Percentiles rank a stretch among this genome's conserved stretches.
Conservation (phyloP, 1,284 basidiomycete genomes). For the Jaminaea rosea region DNA sequence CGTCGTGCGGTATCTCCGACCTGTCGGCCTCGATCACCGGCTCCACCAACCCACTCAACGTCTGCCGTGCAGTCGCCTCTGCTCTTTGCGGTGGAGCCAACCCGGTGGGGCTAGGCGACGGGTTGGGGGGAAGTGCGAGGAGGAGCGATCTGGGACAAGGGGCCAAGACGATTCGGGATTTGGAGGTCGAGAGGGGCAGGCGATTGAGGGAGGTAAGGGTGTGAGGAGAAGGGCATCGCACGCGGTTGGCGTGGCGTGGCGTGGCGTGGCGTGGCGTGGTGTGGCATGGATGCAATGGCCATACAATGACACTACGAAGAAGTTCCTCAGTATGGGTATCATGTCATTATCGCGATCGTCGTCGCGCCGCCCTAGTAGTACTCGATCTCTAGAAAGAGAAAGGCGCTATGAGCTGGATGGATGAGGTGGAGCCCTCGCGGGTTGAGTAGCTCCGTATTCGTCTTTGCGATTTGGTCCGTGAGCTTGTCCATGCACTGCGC, state of each 20-base stretch:
- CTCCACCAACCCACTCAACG: slow-evolving; percentile 68
- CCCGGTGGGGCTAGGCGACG: slow-evolving; percentile 40
- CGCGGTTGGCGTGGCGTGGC: neutral
- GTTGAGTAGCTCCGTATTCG: slow-evolving; percentile 66
- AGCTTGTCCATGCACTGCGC: too few species aligned
- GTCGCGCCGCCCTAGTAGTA: too few species aligned
- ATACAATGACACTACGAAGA: too few species aligned
- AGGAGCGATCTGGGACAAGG: slow-evolving; percentile 41
- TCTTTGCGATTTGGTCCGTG: slow-evolving; percentile 55
- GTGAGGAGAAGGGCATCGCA: neutral
- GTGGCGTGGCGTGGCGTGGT: neutral
- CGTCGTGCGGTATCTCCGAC: slow-evolving; percentile 89
- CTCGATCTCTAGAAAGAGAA: slow-evolving; percentile 57
- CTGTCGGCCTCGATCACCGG: slow-evolving; percentile 88
- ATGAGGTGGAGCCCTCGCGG: slow-evolving; percentile 69
- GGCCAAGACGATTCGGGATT: slow-evolving; percentile 16
- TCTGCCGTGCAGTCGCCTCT: slow-evolving; percentile 51
- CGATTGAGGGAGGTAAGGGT: slow-evolving; percentile 3
- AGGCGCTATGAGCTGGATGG: slow-evolving; percentile 68
- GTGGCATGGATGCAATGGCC: neutral
- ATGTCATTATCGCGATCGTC: too few species aligned
- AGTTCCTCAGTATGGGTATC: too few species aligned
- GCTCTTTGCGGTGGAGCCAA: slow-evolving; percentile 42
- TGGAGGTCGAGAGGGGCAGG: slow-evolving; percentile 8
- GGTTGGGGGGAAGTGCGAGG: slow-evolving; percentile 36